Percentiles rank a stretch among this genome's conserved stretches.
phyloP scores from a whole-genome alignment of 441 rosid species.

The Manihot esculenta region DNA sequence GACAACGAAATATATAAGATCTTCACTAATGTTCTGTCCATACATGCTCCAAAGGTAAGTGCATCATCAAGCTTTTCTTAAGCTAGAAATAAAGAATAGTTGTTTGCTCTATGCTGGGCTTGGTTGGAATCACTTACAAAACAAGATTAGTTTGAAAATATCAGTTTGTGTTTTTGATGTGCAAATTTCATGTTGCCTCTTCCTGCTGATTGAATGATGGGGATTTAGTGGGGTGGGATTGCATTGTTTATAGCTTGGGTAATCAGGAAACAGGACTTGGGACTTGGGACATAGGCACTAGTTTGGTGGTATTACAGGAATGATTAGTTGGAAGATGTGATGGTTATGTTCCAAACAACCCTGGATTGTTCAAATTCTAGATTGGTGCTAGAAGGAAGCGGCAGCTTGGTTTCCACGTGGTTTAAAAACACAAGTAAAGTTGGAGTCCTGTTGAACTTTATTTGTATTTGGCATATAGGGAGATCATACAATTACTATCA shows the following conservation, averaged over 20 bases:
- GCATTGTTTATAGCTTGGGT: neutral
- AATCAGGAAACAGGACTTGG: too few species aligned
- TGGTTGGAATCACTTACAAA: too few species aligned
- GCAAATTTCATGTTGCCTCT: neutral
- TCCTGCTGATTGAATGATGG: neutral
- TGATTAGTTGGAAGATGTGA: neutral
- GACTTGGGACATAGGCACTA: neutral
- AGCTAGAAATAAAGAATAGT: neutral
- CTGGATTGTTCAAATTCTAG: neutral
- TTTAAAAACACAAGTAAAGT: neutral
- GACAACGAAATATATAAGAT: conserved; percentile 66
- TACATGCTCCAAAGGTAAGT: conserved; percentile 77
- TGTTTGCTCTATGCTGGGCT: conserved; percentile 2
- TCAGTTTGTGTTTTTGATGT: neutral
- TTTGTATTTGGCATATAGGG: neutral
- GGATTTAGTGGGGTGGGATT: neutral
- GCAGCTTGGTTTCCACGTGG: neutral
- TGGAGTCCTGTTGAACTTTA: neutral
- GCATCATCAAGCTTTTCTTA: neutral
- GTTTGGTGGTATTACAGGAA: neutral
- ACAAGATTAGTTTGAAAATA: neutral
- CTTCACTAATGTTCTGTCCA: conserved; percentile 66
- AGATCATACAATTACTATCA: neutral
- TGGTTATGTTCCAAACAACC: neutral
- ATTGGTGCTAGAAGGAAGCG: neutral